Conservation (phyloP, 371 early-diverging fungal genomes). For the Mucor indicus region DNA sequence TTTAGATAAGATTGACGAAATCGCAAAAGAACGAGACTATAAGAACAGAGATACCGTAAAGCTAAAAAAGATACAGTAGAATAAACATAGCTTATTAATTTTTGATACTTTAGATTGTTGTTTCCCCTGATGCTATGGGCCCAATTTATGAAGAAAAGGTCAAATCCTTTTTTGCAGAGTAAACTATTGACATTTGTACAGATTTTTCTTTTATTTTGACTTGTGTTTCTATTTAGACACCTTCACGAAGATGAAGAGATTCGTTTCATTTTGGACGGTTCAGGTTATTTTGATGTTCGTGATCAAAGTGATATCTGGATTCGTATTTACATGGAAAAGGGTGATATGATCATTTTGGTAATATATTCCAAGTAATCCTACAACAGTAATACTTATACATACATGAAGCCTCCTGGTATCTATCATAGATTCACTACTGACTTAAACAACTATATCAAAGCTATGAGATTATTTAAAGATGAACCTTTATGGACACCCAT, state of each 20-base stretch:
- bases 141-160: slow-evolving; percentile 87
- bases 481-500: slow-evolving; percentile 93
- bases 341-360: slow-evolving; percentile 89
- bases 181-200: slow-evolving; percentile 18
- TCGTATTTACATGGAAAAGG: slow-evolving; percentile 71
- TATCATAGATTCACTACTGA: slow-evolving; percentile 96
- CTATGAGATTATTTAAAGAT: slow-evolving; percentile 93
- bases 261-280: slow-evolving; percentile 85
- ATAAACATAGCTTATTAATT: background rate
- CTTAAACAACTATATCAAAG: slow-evolving; percentile 79
- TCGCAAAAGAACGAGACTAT: slow-evolving; percentile 78
- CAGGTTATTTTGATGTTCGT: slow-evolving; percentile 89
- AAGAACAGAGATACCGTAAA: slow-evolving; percentile 86
- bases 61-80: background rate
- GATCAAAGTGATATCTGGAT: slow-evolving; percentile 85
- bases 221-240: slow-evolving; percentile 49
- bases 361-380: background rate
- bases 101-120: slow-evolving; percentile 33
- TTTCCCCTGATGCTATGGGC: slow-evolving; percentile 74
- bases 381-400: background rate
- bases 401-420: slow-evolving; percentile 83
- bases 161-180: slow-evolving; percentile 90
- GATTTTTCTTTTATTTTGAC: background rate
- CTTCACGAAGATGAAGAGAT: slow-evolving; percentile 98
- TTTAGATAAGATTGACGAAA: slow-evolving; percentile 60